Evolutionary conservation across 2,329 filamentous ascomycete genomes (phyloP), one percentile per base, ranked within the genome.

Genomic region (Paramyrothecium sp.): DNA sequence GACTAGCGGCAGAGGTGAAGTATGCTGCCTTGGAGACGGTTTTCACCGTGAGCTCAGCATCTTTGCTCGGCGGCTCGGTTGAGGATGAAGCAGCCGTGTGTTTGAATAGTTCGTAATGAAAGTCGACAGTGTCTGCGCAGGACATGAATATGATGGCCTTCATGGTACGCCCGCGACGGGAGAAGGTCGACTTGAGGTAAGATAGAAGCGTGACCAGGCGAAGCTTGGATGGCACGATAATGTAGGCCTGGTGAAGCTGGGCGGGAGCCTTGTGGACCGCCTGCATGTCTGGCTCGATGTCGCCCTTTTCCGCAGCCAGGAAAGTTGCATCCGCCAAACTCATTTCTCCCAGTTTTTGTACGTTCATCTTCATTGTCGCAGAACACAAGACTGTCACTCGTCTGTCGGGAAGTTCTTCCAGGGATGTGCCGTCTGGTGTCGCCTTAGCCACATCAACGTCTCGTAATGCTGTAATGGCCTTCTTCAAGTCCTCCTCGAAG

Each of bases 61-160:
- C 59, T 3, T 69, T 67, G 12, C 69, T 70, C 0, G 71, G 70
- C 13, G 38, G 13, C 38, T 44, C 38, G 13, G 7, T 12, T 16
- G 38, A 17, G 5, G 38, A 44, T 17, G 13, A 17, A 19, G 13
- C 38, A 4, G 38, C 38, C 13, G 38, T 44, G 23, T 75, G 66
- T 48, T 79, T 88, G 57, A 99, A 84, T 3, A 97, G 78, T 59
- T 96, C 90, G 71, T 92, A 98, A 72, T 98, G 94, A 67, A 97
- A 99, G 71, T 99, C 92, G 58, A 98, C 95, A 1, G 92, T 95
- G 71, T 99, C 95, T 20, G 95, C 93, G 68, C 95, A 99, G 12
- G 94, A 97, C 52, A 99, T 90, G 76, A 99, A 99, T 38, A 99
- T 82, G 59, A 99, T 97, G 21, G 90, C 91, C 74, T 99, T 98